Percentiles rank a stretch among this genome's conserved stretches.
phyloP scores from a whole-genome alignment of 2,329 filamentous ascomycete species.

The Ceratocystis lukuohia region DNA sequence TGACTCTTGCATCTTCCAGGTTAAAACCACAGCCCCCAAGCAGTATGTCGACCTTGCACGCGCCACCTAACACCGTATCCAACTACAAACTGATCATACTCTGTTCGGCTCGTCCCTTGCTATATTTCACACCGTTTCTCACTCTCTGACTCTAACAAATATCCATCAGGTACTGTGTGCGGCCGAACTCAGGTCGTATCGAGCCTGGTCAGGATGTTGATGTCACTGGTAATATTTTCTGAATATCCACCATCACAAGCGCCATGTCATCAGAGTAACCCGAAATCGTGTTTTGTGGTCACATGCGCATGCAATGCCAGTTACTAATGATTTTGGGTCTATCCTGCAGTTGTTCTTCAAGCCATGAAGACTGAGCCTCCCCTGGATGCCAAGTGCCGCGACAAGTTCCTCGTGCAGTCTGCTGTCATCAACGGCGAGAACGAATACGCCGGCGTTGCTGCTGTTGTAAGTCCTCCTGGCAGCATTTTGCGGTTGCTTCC shows the following conservation, averaged over 20 bases:
- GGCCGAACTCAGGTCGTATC: slow-evolving; percentile 92
- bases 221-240: slow-evolving; percentile 58
- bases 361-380: slow-evolving; percentile 95
- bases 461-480: slow-evolving; percentile 51
- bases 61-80: background rate
- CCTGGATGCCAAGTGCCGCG: slow-evolving; percentile 74
- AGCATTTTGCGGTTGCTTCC: background rate
- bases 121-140: background rate
- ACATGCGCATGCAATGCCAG: slow-evolving; percentile 22
- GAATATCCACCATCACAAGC: slow-evolving; percentile 1
- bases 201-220: slow-evolving; percentile 82
- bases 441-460: slow-evolving; percentile 65
- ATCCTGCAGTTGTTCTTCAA: slow-evolving; percentile 66
- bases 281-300: slow-evolving; percentile 11
- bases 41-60: slow-evolving; percentile 50
- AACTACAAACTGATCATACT: background rate
- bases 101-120: slow-evolving; percentile 2
- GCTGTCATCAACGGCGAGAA: slow-evolving; percentile 71
- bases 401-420: slow-evolving; percentile 96
- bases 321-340: background rate
- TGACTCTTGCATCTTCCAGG: slow-evolving; percentile 37
- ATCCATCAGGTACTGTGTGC: slow-evolving; percentile 72
- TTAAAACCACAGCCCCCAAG: slow-evolving; percentile 98
- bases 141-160: background rate
- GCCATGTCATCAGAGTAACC: background rate